A percentile compares a stretch with the other conserved stretches of the same genome.
Evolutionary conservation across 306 rosid species (phyloP).

Genomic region (Malus fusca): DNA sequence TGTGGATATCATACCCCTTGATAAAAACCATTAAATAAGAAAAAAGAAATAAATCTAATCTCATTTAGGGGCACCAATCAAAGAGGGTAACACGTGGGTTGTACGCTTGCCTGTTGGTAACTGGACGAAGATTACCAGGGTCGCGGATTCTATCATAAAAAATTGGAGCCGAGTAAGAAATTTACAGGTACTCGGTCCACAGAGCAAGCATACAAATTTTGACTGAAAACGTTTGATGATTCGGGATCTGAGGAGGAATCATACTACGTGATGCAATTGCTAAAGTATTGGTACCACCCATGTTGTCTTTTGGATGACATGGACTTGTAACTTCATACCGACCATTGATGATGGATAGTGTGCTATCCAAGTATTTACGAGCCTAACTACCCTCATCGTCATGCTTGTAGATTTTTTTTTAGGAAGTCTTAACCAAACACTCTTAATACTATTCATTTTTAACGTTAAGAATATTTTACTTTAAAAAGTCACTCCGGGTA

Average conservation of each 20-base stretch:
- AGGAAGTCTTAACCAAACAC: too few species aligned
- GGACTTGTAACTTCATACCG: background rate
- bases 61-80: background rate
- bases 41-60: background rate
- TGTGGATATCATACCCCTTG: too few species aligned
- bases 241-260: background rate
- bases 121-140: background rate
- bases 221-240: background rate
- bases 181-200: background rate
- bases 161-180: background rate
- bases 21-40: too few species aligned
- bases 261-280: background rate
- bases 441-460: accelerated
- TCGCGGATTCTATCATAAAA: background rate
- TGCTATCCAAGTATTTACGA: background rate
- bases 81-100: background rate
- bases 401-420: background rate
- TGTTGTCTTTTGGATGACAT: background rate
- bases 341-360: background rate
- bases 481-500: accelerated
- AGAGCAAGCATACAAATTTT: background rate
- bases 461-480: too few species aligned
- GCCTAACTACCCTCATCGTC: background rate
- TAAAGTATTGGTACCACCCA: background rate
- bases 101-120: background rate